Evolutionary conservation across 2,329 filamentous ascomycete species (phyloP).

Genomic region (Nemania diffusa): DNA sequence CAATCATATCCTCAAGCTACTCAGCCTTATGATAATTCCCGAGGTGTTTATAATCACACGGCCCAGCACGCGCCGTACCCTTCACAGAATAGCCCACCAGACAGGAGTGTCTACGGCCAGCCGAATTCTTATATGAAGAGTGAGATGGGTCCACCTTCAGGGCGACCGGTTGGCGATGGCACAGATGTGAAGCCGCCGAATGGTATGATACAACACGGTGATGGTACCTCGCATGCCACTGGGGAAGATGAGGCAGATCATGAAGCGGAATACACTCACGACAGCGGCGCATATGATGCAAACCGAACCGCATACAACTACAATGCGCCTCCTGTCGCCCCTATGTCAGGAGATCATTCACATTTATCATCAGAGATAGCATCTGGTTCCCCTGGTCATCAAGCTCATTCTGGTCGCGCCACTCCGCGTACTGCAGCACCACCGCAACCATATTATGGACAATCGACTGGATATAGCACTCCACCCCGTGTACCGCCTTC

Average conservation of each 20-base stretch:
- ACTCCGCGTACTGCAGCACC: constrained; percentile 83
- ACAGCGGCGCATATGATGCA: constrained; percentile 77
- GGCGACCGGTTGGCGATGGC: constrained; percentile 70
- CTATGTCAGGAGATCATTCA: constrained; percentile 75
- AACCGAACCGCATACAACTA: constrained; percentile 83
- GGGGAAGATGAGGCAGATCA: constrained; percentile 77
- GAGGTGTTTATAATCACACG: constrained; percentile 76
- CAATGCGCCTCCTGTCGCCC: constrained; percentile 72
- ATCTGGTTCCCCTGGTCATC: constrained; percentile 81
- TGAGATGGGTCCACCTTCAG: constrained; percentile 87
- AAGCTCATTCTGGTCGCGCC: constrained; percentile 82
- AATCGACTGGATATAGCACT: constrained; percentile 76
- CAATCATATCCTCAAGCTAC: constrained; percentile 76
- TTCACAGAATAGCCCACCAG: constrained; percentile 67
- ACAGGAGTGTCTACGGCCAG: constrained; percentile 74
- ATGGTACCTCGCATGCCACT: constrained; percentile 63
- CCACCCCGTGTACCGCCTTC: constrained; percentile 76
- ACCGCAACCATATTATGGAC: constrained; percentile 77
- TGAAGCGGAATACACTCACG: constrained; percentile 87
- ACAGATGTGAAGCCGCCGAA: constrained; percentile 73
- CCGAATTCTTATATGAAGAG: constrained; percentile 77
- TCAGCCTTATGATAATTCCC: constrained; percentile 79
- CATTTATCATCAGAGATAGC: constrained; percentile 86
- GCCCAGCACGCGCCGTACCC: constrained; percentile 79
- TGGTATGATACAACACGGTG: constrained; percentile 70